Base-by-base conservation (phyloP, 2,329 filamentous ascomycete genomes). In the Simplicillium sp. region DNA sequence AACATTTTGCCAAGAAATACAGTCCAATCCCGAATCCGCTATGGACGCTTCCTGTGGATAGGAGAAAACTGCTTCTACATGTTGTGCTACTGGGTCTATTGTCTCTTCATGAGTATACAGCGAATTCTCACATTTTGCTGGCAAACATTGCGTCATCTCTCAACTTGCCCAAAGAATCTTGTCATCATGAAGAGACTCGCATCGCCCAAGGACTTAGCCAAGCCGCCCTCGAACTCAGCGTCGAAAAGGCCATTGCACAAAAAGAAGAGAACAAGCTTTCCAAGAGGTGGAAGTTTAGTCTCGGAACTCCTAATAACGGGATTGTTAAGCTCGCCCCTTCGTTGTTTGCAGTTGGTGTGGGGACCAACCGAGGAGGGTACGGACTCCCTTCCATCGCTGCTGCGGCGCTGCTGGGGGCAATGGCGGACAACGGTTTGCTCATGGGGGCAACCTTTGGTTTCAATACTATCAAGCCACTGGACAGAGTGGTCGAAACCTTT, bases 391-490 rank as follows among this genome's bases (percentile, higher is more conserved):
- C 80, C 1, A 81, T 80, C 3, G 80, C 82, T 16, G 83, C 87
- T 11, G 87, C 88, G 15, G 80, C 80, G 1, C 78, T 95, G 40
- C 67, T 97, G 1, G 90, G 89, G 11, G 74, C 80, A 14, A 71
- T 96, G 54, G 84, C 87, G 2, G 82, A 89, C 31, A 92, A 84
- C 46, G 77, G 82, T 5, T 75, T 92, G 13, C 68, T 88, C 34
- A 82, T 95, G 25, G 90, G 89, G 13, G 79, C 84, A 31, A 66
- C 97, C 32, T 96, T 97, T 54, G 92, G 92, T 8, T 86, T 92
- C n/a, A 95, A 94, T 55, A 85, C 85, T 34, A 80, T 82, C 2
- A 77, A 82, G 29, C 89, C 94, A 71, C 85, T 84, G 0, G 79
- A 81, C 39, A 82, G 88, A 57, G 87, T 89, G 71, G 84, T 96